Conservation (phyloP, 495 filamentous ascomycete genomes). For the Penicillium roqueforti region DNA sequence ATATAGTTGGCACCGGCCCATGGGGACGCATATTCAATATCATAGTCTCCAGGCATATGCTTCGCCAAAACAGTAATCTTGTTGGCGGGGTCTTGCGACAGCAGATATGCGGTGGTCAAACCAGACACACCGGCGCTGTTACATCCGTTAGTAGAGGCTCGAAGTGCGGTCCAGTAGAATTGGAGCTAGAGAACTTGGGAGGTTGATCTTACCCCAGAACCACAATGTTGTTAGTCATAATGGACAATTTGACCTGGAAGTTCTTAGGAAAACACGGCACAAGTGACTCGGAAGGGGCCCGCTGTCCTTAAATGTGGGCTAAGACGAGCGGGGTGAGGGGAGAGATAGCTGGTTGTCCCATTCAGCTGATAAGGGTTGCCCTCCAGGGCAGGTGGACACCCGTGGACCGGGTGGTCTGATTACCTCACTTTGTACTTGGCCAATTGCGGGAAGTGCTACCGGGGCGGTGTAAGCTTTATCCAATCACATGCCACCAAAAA, state of each 20-base stretch:
- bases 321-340: constrained; percentile 6
- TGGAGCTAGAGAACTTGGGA: background rate
- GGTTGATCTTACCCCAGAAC: constrained; percentile 54
- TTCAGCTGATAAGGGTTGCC: background rate
- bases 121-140: constrained; percentile 84
- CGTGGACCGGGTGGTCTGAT: too few relatives aligned
- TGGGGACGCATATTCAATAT: constrained; percentile 92
- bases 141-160: constrained; percentile 11
- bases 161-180: background rate
- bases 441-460: background rate
- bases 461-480: constrained; percentile 15
- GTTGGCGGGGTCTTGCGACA: constrained; percentile 64
- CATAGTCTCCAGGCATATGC: constrained; percentile 98
- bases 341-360: background rate
- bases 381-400: too few relatives aligned
- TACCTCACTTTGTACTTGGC: background rate
- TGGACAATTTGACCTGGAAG: background rate
- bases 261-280: background rate
- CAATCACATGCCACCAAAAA: constrained; percentile 8
- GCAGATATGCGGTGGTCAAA: constrained; percentile 81
- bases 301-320: background rate
- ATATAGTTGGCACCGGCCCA: constrained; percentile 93
- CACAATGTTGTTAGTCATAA: constrained; percentile 54
- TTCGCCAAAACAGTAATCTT: constrained; percentile 83
- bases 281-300: background rate